Base-by-base conservation (phyloP, 805 yeast species). In the Barnettozyma botsteinii region DNA sequence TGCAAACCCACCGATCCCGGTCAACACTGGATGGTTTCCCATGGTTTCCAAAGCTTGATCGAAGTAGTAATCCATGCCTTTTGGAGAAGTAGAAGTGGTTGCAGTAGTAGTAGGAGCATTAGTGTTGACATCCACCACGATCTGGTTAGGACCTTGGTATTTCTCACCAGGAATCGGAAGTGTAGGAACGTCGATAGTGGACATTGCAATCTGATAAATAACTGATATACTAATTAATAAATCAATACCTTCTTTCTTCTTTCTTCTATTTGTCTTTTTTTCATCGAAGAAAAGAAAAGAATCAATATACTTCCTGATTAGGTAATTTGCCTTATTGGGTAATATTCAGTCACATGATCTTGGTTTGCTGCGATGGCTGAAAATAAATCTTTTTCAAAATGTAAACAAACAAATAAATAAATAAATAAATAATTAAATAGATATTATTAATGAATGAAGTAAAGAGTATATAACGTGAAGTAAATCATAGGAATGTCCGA, bases 21-120 rank as follows among this genome's bases (percentile, higher is more conserved):
- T 70, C 46, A 85, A 51, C 57, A 80, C 73, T 9, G 96, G 96
- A 59, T 88, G 96, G 36, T 77, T 73, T 7, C 85, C 76, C 74
- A 79, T 69, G 61, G 79, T 74, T 15, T 70, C 70, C 14, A 73
- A 49, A 1, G 78, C 67, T 48, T 70, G 67, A 57, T 84, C 85
- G 50, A 84, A 80, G 56, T 80, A 81, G 57, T 75, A 69, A 51
- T 83, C 89, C 61, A 57, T 51, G 50, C 25, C 57, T 49, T 33
- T 47, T 59, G n/a, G n/a, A n/a, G n/a, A n/a, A n/a, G n/a, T n/a
- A n/a, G n/a, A n/a, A n/a, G n/a, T n/a, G 33, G 45, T 31, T 56
- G 53, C 41, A 48, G 41, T 40, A 46, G 42, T 37, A 42, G 45
- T 37, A 44, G 49, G 28, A 37, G 34, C 24, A 22, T n/a, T n/a